Conservation (phyloP, 176 grass and related monocot species). For the Coix lacrymajobi region DNA sequence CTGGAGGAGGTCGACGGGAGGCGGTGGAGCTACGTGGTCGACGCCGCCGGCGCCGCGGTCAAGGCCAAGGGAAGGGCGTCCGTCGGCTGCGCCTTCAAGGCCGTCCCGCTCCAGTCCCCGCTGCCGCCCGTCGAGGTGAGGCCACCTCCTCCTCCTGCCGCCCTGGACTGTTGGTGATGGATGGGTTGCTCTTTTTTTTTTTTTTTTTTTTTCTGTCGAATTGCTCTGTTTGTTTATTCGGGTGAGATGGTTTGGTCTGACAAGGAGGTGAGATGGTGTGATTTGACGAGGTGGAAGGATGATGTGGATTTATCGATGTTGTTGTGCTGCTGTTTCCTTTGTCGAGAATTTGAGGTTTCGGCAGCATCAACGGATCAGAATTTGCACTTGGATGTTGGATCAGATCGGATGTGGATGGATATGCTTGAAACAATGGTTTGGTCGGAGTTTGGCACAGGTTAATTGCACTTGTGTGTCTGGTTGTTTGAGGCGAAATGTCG, state of each 20-base stretch:
- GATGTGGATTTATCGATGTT: neutral
- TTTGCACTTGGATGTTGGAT: neutral
- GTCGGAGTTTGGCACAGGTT: neutral
- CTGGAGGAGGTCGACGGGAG: conserved; percentile 90
- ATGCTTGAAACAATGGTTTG: neutral
- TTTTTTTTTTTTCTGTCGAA: neutral
- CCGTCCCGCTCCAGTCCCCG: conserved; percentile 70
- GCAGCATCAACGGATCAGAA: neutral
- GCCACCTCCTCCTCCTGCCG: neutral
- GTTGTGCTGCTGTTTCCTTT: neutral
- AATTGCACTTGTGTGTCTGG: neutral
- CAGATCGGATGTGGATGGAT: neutral
- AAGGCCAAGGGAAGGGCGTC: conserved; percentile 35
- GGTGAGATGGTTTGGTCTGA: neutral
- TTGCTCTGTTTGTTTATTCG: neutral
- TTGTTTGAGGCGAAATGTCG: neutral
- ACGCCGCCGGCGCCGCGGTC: conserved; percentile 27
- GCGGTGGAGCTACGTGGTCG: conserved; percentile 79
- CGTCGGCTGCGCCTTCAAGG: conserved; percentile 44
- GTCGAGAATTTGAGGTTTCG: neutral
- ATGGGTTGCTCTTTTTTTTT: neutral
- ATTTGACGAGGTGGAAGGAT: neutral
- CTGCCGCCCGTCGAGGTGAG: conserved; percentile 73
- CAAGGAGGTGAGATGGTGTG: too few species aligned
- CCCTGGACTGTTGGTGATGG: neutral